Evolutionary conservation across 2,329 filamentous ascomycete genomes (phyloP).

Genomic region (Emericellopsis atlantica): DNA sequence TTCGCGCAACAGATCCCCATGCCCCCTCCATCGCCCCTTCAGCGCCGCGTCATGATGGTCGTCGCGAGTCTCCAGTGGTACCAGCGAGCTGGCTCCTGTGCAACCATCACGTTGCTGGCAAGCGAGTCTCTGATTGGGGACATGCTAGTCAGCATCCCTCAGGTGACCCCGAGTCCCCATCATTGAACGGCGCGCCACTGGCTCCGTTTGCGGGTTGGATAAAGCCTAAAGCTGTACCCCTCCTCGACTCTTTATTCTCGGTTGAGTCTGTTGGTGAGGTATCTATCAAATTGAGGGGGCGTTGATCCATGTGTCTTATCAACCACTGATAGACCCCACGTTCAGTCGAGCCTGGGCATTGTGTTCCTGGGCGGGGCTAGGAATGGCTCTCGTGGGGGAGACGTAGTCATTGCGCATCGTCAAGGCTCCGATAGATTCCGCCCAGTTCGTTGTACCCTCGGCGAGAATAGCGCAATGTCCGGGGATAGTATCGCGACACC

Average conservation of each 20-base stretch:
- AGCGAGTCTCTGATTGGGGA: constrained; percentile 6
- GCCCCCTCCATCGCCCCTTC: neutral
- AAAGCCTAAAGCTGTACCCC: too few species aligned
- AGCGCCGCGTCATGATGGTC: too few species aligned
- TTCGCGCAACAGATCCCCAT: neutral
- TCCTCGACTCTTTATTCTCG: too few species aligned
- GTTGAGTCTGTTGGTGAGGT: too few species aligned
- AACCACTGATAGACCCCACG: constrained; percentile 1
- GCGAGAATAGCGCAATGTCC: too few species aligned
- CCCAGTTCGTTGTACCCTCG: too few species aligned
- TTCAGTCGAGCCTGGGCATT: neutral
- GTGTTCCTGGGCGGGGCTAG: too few species aligned
- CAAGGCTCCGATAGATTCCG: too few species aligned
- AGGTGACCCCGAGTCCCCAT: constrained; percentile 1
- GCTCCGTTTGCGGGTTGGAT: neutral
- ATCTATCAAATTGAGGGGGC: too few species aligned
- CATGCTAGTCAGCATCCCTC: neutral
- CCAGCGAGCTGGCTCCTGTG: neutral
- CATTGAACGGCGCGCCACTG: neutral
- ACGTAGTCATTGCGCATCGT: too few species aligned
- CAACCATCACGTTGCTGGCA: constrained; percentile 10
- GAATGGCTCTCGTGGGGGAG: too few species aligned
- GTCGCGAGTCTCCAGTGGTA: neutral
- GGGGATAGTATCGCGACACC: too few species aligned
- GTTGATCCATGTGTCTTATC: neutral